Base-by-base conservation (phyloP, 352 stramenopile genomes). In the Phytophthora uliginosa region DNA sequence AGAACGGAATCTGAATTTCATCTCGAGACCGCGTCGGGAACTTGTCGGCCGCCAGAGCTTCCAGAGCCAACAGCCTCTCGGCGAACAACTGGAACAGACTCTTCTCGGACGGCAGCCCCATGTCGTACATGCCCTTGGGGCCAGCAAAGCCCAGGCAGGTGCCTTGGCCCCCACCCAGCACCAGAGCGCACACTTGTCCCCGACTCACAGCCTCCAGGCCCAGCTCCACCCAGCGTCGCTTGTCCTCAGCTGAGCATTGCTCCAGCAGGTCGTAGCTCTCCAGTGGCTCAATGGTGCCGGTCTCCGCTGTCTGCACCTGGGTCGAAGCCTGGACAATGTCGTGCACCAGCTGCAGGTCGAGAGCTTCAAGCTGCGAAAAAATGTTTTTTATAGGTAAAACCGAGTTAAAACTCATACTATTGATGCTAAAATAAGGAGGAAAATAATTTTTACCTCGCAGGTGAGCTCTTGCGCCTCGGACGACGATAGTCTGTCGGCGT, bases 121-220 rank as follows among this genome's bases (percentile, higher is more conserved):
- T 93, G 82, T 97, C 81, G 82, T 98, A 99, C 79, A 97, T 92
- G 51, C 97, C 97, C 79, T 99, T 99, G 22, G 98, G 96, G 0
- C 95, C 94, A 33, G 93, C 69, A 83, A 98, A 99, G 51, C 98
- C 98, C n/a, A 99, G 82, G 12, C 98, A 89, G 24, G 98, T 99
- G 63, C 98, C 98, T 82, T 99, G 97, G 26, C 98, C 97, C 40
- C 98, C 98, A 42, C 87, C 87, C 55, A 99, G 79, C 4, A 99
- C 85, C 20, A 99, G 66, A 52, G 96, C 93, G n/a, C 95, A 97
- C 5, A 99, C 93, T 74, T 99, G 47, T 18, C 94, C 89, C 7
- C 85, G 66, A 47, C 57, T 59, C 20, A 99, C 95, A 7, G 96
- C 96, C 18, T 97, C 75, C 1, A 97, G 78, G 1, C 91, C 94